Conservation (phyloP, 2,329 filamentous ascomycete genomes). For the Xylaria sp. region DNA sequence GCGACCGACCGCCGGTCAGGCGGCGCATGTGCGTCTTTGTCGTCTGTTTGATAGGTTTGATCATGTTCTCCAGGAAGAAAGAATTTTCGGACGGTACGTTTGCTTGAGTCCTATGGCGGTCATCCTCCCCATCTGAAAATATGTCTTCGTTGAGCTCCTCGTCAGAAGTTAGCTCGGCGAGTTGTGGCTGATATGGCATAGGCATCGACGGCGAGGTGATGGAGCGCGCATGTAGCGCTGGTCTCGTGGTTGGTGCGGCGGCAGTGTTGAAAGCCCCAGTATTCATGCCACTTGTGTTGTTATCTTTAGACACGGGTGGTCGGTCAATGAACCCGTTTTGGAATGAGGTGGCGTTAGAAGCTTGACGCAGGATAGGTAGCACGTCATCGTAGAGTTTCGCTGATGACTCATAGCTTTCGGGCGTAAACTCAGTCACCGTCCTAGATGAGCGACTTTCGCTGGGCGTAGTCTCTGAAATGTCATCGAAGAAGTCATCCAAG, state of each 20-base stretch:
- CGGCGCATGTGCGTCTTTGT: constrained; percentile 65
- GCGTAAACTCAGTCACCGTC: constrained; percentile 68
- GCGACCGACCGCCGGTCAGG: constrained; percentile 61
- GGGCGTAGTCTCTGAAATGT: constrained; percentile 64
- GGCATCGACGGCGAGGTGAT: constrained; percentile 78
- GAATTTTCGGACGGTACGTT: constrained; percentile 47
- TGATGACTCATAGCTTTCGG: constrained; percentile 71
- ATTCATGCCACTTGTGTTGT: constrained; percentile 65
- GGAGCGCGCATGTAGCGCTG: constrained; percentile 78
- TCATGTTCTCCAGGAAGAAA: constrained; percentile 66
- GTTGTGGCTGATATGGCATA: constrained; percentile 58
- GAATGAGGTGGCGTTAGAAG: constrained; percentile 79
- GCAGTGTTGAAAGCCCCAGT: constrained; percentile 61
- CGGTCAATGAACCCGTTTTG: constrained; percentile 87
- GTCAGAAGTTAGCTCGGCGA: constrained; percentile 71
- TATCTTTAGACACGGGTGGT: constrained; percentile 64
- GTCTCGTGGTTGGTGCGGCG: constrained; percentile 53
- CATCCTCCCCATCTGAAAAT: constrained; percentile 78
- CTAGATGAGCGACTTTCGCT: constrained; percentile 66
- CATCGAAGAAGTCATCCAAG: constrained; percentile 82
- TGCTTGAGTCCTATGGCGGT: constrained; percentile 38
- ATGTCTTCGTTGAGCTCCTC: constrained; percentile 77
- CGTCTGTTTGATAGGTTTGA: constrained; percentile 62
- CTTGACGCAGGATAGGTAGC: constrained; percentile 85
- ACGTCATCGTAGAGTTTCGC: constrained; percentile 92